Evolutionary conservation across 1,284 basidiomycete genomes (phyloP).

Genomic region (Ceratobasidium theobromae): DNA sequence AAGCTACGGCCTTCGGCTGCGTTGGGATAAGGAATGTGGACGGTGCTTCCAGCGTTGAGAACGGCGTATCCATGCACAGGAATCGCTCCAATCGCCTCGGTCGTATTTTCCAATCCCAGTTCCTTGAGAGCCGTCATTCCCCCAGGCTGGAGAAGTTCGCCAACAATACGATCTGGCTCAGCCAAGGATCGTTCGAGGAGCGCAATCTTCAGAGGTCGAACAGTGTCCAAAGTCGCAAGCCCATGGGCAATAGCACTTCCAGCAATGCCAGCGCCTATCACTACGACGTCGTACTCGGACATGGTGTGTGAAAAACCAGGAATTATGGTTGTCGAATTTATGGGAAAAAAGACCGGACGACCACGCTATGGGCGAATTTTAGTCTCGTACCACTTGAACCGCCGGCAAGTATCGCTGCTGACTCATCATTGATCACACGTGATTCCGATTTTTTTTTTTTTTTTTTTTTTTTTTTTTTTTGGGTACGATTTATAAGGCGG

Average conservation of each 20-base stretch:
- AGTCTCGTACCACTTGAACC: not conserved
- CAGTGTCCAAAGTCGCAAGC: conserved; percentile 51
- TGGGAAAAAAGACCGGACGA: not conserved
- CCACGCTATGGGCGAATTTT: not conserved
- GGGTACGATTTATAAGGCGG: too few relatives aligned
- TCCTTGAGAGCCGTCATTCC: conserved; percentile 77
- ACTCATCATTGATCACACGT: not conserved
- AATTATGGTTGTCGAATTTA: not conserved
- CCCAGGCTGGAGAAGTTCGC: conserved; percentile 94
- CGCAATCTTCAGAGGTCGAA: conserved; percentile 67
- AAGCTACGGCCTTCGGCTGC: conserved; percentile 75
- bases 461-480: too few relatives aligned
- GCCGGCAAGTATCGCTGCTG: not conserved
- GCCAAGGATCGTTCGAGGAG: conserved; percentile 86
- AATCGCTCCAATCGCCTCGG: conserved; percentile 88
- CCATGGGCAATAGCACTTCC: conserved; percentile 76
- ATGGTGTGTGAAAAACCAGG: not conserved
- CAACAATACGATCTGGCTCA: conserved; percentile 95
- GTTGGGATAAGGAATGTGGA: conserved; percentile 89
- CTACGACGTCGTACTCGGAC: conserved; percentile 67
- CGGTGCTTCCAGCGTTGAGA: conserved; percentile 62
- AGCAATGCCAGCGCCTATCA: conserved; percentile 89
- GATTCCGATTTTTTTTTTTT: too few relatives aligned
- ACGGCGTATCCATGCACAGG: conserved; percentile 89
- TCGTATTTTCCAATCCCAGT: conserved; percentile 73